Evolutionary conservation across 2,329 filamentous ascomycete genomes (phyloP), one percentile per base, ranked within the genome.

Genomic region (Penicillium brasilianum): DNA sequence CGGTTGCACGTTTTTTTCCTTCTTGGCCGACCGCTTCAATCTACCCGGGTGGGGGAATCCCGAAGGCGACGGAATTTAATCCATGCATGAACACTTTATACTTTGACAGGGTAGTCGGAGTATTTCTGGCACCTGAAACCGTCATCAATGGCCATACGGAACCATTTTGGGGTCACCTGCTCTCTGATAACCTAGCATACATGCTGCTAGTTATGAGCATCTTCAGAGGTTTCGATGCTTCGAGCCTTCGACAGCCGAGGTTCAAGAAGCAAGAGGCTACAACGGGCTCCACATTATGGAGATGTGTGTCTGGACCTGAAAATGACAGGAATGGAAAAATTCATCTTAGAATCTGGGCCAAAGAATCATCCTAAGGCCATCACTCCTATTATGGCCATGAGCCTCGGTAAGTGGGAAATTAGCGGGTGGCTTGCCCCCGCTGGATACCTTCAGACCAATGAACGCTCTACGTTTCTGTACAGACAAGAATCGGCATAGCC

Each of bases 341-440:
- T 16, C 18, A 13, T 37, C 22, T 22, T 20, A 16, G 20, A 52
- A 22, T 25, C 49, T 14, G 20, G 39, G 20, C 6, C 49, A 16
- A 5, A 11, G n/a, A 2, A 50, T 50, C 14, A 11, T 25, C n/a
- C 3, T 16, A 16, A 48, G 30, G 4, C 6, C 39, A 9, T 13
- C 39, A 20, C 18, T 22, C 39, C 39, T 43, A 10, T 11, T 48
- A 9, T 22, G 1, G 16, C 8, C 10, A 6, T 57, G 58, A 61
- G 54, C 59, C 59, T 57, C 59, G 59, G 59, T 37, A 57, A 57
- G 43, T 61, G 43, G 53, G 18, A 28, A 20, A 9, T 13, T 18
- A 36, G 10, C 30, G 28, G 30, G 28, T 20, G 18, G 11, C 14
- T 44, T 13, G 39, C n/a, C 41, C 30, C 48, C 48, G 30, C 11